phyloP scores from a whole-genome alignment of 345 rosid species.

The Populus simonii region DNA sequence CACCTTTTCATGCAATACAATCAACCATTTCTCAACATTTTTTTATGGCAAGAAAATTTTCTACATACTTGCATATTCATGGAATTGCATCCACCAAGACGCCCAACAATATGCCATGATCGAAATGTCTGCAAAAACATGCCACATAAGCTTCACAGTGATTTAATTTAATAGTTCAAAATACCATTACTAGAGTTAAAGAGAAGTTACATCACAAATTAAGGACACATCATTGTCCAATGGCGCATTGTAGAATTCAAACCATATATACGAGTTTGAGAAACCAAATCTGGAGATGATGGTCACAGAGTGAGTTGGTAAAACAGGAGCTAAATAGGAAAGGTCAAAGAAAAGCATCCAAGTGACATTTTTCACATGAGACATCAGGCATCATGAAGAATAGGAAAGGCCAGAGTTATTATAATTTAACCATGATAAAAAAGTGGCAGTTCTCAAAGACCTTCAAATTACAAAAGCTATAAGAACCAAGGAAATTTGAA shows the following conservation, averaged over 20 bases:
- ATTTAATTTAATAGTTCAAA: conserved; percentile 3
- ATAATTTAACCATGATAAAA: background rate
- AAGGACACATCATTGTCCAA: conserved; percentile 78
- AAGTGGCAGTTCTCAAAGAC: background rate
- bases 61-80: conserved; percentile 89
- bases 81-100: conserved; percentile 95
- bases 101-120: conserved; percentile 91
- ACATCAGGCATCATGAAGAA: background rate
- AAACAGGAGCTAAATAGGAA: conserved; percentile 3
- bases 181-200: background rate
- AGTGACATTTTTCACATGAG: background rate
- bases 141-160: conserved; percentile 4
- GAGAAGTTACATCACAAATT: conserved; percentile 56
- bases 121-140: conserved; percentile 64
- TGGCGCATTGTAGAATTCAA: conserved; percentile 79
- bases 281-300: conserved; percentile 63
- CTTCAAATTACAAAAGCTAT: background rate
- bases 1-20: background rate
- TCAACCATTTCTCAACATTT: background rate
- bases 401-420: background rate
- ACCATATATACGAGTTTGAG: conserved; percentile 86
- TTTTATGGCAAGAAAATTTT: background rate
- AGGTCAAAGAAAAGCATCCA: conserved; percentile 7
- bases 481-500: background rate
- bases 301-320: conserved; percentile 10